A percentile compares a stretch with the other conserved stretches of the same genome.
phyloP scores from a whole-genome alignment of 257 asterid species.

The Solanum tacnaense region DNA sequence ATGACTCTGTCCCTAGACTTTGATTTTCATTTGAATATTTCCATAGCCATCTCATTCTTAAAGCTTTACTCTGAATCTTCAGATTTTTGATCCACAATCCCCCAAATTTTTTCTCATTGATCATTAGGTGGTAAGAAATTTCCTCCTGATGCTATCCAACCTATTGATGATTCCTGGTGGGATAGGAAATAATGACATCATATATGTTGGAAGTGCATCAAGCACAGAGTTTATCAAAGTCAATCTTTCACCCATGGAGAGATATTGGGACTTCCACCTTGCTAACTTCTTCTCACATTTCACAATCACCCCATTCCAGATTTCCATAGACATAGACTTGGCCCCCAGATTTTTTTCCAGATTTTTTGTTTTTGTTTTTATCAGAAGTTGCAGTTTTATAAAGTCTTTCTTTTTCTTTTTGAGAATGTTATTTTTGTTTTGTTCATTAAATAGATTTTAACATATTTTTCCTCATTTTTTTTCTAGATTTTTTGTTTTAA shows the following conservation, averaged over 20 bases:
- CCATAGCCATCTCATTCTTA: not conserved
- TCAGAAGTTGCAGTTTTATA: not conserved
- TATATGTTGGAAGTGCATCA: not conserved
- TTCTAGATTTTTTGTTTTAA: not conserved
- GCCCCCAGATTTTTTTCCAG: no score
- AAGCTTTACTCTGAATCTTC: not conserved
- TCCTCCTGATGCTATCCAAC: no score
- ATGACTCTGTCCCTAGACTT: no score
- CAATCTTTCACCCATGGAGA: not conserved
- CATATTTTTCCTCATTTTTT: not conserved
- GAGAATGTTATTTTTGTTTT: not conserved
- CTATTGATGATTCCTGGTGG: not conserved
- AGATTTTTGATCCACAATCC: not conserved
- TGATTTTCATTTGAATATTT: no score
- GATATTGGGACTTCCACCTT: not conserved
- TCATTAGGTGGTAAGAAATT: not conserved
- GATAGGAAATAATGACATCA: not conserved
- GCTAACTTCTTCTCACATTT: not conserved
- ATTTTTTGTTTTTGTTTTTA: no score
- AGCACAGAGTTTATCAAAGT: not conserved
- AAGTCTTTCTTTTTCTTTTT: not conserved
- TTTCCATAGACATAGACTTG: no score
- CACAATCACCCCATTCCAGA: not conserved
- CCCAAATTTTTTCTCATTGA: not conserved
- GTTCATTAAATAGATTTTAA: not conserved